Evolutionary conservation across 2,329 filamentous ascomycete species (phyloP).

Genomic region (Akanthomyces dipterigenus): DNA sequence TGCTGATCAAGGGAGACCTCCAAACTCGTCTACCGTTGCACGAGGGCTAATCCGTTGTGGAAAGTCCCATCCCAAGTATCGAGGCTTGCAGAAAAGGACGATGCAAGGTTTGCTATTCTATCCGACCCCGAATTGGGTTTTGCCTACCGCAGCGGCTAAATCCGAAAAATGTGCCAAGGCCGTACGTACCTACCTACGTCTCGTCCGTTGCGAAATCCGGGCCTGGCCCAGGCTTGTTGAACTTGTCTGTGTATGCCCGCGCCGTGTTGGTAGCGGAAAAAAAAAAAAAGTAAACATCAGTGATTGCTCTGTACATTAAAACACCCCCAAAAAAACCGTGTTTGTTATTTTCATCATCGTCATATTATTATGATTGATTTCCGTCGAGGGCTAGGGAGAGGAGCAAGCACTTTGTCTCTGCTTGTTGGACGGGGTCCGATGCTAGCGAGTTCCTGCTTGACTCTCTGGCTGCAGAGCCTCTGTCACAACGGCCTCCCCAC

Average conservation of each 20-base stretch:
- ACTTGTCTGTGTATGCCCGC: background rate
- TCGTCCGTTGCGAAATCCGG: background rate
- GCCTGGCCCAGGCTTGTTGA: background rate
- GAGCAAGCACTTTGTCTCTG: no score
- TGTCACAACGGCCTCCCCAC: background rate
- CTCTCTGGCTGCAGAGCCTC: conserved; percentile 1
- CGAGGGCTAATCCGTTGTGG: background rate
- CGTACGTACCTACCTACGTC: no score
- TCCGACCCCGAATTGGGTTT: background rate
- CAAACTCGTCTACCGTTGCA: background rate
- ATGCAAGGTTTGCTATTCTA: background rate
- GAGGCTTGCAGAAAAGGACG: background rate
- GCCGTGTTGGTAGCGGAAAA: no score
- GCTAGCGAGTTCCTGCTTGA: background rate
- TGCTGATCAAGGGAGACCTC: no score
- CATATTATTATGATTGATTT: background rate
- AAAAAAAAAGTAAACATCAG: no score
- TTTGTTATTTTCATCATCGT: no score
- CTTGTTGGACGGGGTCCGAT: background rate
- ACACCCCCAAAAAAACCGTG: no score
- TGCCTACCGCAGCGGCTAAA: background rate
- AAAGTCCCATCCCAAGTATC: background rate
- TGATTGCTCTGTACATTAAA: no score
- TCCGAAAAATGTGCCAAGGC: background rate
- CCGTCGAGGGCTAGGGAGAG: background rate